Conservation (phyloP, 106 monocot species). For the Phalaenopsis aphrodite region DNA sequence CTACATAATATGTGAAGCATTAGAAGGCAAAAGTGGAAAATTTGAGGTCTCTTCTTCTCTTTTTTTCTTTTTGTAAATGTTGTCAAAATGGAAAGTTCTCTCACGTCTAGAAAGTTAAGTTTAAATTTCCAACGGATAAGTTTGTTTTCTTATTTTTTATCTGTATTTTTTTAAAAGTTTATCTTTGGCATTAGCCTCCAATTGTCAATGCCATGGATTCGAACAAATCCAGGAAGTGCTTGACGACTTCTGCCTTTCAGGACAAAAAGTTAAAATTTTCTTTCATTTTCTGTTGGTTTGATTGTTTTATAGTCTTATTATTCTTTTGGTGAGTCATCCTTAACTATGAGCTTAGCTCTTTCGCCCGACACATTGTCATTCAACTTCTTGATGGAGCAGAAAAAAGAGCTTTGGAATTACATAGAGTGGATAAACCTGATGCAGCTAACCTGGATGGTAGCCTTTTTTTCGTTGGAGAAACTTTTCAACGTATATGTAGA, state of each 20-base stretch:
- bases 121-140: not conserved
- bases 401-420: constrained; percentile 33
- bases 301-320: not conserved
- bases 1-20: not conserved
- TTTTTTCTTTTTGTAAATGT: not conserved
- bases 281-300: not conserved
- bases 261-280: not conserved
- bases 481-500: constrained; percentile 65
- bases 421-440: constrained; percentile 14
- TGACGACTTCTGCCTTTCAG: not conserved
- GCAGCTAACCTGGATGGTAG: constrained; percentile 14
- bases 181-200: not conserved
- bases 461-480: constrained; percentile 72
- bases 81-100: not conserved
- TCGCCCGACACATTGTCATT: constrained; percentile 40
- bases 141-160: not conserved
- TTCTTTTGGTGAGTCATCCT: constrained; percentile 18
- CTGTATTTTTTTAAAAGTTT: not conserved
- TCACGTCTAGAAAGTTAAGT: not conserved
- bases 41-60: not conserved
- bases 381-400: constrained; percentile 70
- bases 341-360: constrained; percentile 56
- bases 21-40: not conserved
- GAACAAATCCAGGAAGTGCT: not conserved
- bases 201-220: not conserved